Conservation (phyloP, 2,329 filamentous ascomycete species). For the Thelonectria discophora region DNA sequence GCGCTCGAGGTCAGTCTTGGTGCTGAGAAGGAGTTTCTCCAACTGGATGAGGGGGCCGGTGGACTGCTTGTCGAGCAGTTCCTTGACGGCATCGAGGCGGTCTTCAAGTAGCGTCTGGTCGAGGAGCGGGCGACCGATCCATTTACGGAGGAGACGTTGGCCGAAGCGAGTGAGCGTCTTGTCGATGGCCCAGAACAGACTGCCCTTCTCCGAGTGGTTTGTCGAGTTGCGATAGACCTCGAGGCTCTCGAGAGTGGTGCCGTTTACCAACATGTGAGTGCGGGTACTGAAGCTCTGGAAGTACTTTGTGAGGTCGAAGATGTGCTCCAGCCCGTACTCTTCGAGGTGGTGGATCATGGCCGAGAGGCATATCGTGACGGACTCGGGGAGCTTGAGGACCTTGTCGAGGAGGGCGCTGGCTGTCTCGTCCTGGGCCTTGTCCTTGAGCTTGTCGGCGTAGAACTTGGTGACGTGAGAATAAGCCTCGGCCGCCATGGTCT, state of each 20-base stretch:
- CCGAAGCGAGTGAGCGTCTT: constrained; percentile 92
- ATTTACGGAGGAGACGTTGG: constrained; percentile 86
- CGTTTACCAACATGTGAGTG: constrained; percentile 95
- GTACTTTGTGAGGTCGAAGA: constrained; percentile 96
- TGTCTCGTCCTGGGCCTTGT: constrained; percentile 62
- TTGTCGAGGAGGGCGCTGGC: constrained; percentile 80
- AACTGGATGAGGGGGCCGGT: constrained; percentile 77
- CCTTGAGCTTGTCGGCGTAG: constrained; percentile 86
- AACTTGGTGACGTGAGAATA: constrained; percentile 92
- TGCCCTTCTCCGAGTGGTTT: constrained; percentile 84
- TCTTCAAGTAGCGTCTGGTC: constrained; percentile 79
- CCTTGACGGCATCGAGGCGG: constrained; percentile 84
- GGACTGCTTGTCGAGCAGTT: constrained; percentile 76
- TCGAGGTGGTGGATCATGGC: constrained; percentile 94
- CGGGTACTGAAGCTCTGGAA: constrained; percentile 95
- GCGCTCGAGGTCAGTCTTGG: constrained; percentile 87
- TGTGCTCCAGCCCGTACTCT: constrained; percentile 92
- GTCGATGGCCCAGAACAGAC: constrained; percentile 94
- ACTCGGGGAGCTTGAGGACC: constrained; percentile 83
- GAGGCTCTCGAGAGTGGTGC: constrained; percentile 90
- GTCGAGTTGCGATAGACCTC: constrained; percentile 97
- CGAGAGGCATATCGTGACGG: constrained; percentile 90
- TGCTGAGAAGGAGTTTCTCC: constrained; percentile 73
- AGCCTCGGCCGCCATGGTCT: constrained; percentile 84
- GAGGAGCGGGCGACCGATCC: constrained; percentile 91